Conservation (phyloP, 768 basidiomycete species). For the Amanita rimosa region DNA sequence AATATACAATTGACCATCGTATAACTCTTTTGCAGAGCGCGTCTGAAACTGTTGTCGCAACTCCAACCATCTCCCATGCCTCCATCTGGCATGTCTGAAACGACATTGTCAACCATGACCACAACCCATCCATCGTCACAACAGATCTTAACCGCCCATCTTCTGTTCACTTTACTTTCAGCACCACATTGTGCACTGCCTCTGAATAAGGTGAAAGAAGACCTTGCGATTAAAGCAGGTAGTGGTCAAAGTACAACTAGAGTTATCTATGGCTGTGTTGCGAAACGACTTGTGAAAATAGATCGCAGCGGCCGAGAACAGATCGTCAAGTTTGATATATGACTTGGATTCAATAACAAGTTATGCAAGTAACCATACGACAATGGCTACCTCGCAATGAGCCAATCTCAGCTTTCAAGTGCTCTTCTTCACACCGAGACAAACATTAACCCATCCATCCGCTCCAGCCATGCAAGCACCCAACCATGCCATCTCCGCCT, state of each 20-base stretch:
- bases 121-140: conserved; percentile 41
- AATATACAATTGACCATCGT: background rate
- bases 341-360: background rate
- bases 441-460: conserved; percentile 93
- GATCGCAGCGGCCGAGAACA: conserved; percentile 70
- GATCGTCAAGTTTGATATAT: conserved; percentile 60
- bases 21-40: conserved; percentile 25
- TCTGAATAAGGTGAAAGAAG: conserved; percentile 50
- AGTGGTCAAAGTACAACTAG: conserved; percentile 41
- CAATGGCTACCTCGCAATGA: too few species aligned
- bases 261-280: conserved; percentile 70
- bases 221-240: conserved; percentile 27
- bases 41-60: conserved; percentile 44
- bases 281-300: conserved; percentile 67
- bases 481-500: conserved; percentile 92
- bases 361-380: background rate
- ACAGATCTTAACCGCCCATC: conserved; percentile 59
- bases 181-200: conserved; percentile 44
- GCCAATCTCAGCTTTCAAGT: conserved; percentile 2
- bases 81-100: conserved; percentile 43
- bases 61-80: conserved; percentile 42
- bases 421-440: conserved; percentile 47
- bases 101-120: conserved; percentile 24
- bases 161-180: conserved; percentile 48
- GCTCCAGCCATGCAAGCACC: conserved; percentile 85